These are phyloP conservation scores for Ophiocordyceps camponoti-saundersi DNA, from an alignment of 2,329 filamentous ascomycete species.

Conservation along the genomic window DNA sequence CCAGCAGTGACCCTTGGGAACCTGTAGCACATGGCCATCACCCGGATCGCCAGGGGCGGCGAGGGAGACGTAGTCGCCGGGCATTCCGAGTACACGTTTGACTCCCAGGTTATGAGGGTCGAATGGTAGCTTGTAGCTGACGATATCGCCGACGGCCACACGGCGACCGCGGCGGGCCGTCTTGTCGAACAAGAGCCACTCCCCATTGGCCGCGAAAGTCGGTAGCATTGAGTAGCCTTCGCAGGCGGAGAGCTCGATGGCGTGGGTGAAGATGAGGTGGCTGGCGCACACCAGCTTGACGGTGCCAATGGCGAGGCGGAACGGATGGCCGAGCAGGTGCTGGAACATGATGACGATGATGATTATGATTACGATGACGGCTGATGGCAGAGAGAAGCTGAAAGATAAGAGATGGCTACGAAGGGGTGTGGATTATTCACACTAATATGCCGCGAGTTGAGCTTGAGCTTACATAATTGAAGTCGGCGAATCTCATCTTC, in stretches of 20 bases:
- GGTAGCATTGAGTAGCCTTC: slow-evolving; percentile 79
- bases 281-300: slow-evolving; percentile 23
- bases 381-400: neutral
- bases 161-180: slow-evolving; percentile 50
- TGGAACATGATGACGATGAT: slow-evolving; percentile 7
- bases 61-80: slow-evolving; percentile 57
- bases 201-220: slow-evolving; percentile 51
- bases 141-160: slow-evolving; percentile 62
- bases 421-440: no score
- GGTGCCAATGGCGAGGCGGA: slow-evolving; percentile 17
- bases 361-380: neutral
- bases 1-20: slow-evolving; percentile 87
- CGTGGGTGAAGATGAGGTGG: slow-evolving; percentile 36
- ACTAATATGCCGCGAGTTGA: no score
- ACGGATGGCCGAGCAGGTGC: slow-evolving; percentile 21
- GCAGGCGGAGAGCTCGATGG: slow-evolving; percentile 40
- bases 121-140: slow-evolving; percentile 62
- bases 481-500: no score
- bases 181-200: slow-evolving; percentile 53
- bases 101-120: slow-evolving; percentile 43
- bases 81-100: slow-evolving; percentile 66
- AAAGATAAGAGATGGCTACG: neutral
- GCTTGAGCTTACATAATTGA: no score
- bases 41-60: slow-evolving; percentile 37
- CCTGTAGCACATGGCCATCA: slow-evolving; percentile 31